Evolutionary conservation across 2,329 filamentous ascomycete species (phyloP).

Genomic region (Orbilia brochopaga): DNA sequence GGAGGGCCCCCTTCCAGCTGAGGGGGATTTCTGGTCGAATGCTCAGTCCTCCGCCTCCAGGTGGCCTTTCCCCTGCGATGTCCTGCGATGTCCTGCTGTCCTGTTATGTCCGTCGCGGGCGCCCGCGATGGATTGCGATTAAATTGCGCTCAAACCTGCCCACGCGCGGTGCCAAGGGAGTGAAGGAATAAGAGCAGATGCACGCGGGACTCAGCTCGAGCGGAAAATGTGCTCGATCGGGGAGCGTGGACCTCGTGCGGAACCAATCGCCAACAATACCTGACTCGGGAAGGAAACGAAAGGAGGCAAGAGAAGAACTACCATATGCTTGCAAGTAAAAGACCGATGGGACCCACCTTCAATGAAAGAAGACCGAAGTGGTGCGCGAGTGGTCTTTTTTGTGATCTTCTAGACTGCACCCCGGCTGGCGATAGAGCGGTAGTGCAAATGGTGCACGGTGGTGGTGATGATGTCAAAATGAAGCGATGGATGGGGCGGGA

Average conservation of each 20-base stretch:
- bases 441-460: not conserved
- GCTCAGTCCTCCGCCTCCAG: slow-evolving; percentile 33
- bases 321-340: no score
- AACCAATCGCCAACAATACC: no score
- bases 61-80: slow-evolving; percentile 28
- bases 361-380: not conserved
- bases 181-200: not conserved
- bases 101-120: not conserved
- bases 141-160: slow-evolving; percentile 40
- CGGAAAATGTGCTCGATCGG: no score
- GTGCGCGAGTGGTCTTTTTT: not conserved
- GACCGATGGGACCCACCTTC: no score
- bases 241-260: no score
- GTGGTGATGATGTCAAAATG: slow-evolving; percentile 46
- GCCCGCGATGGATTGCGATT: slow-evolving; percentile 21
- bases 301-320: not conserved
- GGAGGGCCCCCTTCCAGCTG: not conserved
- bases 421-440: not conserved
- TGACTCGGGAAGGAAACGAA: no score
- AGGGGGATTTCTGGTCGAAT: slow-evolving; percentile 16
- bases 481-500: slow-evolving; percentile 36
- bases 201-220: not conserved
- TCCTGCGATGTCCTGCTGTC: not conserved
- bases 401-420: slow-evolving; percentile 1
- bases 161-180: slow-evolving; percentile 8